Evolutionary conservation across 2,329 filamentous ascomycete genomes (phyloP).

Genomic region (Metarhizium humberi): DNA sequence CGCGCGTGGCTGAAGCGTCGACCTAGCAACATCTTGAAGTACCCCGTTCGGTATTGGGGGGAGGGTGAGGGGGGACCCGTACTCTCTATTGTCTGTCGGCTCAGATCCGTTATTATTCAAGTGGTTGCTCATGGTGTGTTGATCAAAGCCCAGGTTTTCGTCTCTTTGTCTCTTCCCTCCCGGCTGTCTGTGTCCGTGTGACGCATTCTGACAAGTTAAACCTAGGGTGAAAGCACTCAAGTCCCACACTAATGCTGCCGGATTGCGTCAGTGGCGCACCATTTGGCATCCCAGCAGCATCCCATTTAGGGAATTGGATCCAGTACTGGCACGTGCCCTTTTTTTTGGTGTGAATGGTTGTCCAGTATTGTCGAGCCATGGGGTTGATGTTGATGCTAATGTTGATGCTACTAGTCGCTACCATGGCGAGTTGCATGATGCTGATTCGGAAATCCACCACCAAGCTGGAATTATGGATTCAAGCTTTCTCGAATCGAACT

Average conservation of each 20-base stretch:
- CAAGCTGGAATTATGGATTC: not conserved
- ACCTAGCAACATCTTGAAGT: no score
- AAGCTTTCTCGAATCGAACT: not conserved
- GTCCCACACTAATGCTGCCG: not conserved
- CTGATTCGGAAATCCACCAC: not conserved
- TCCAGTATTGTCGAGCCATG: not conserved
- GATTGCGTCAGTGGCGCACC: conserved; percentile 19
- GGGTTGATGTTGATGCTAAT: not conserved
- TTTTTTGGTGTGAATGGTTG: not conserved
- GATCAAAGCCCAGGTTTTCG: no score
- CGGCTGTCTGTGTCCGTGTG: not conserved
- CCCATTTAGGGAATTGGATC: conserved; percentile 16
- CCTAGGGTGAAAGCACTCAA: not conserved
- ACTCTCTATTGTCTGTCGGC: no score
- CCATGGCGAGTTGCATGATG: not conserved
- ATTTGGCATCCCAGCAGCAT: conserved; percentile 20
- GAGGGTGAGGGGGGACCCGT: no score
- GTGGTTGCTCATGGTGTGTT: no score
- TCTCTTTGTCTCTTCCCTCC: not conserved
- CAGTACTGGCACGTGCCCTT: conserved; percentile 15
- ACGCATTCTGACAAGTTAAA: not conserved
- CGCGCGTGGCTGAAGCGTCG: no score
- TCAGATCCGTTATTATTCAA: no score
- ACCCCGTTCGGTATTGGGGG: no score
- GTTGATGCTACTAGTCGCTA: no score